Conservation (phyloP, 768 basidiomycete genomes). For the Mycena pura region DNA sequence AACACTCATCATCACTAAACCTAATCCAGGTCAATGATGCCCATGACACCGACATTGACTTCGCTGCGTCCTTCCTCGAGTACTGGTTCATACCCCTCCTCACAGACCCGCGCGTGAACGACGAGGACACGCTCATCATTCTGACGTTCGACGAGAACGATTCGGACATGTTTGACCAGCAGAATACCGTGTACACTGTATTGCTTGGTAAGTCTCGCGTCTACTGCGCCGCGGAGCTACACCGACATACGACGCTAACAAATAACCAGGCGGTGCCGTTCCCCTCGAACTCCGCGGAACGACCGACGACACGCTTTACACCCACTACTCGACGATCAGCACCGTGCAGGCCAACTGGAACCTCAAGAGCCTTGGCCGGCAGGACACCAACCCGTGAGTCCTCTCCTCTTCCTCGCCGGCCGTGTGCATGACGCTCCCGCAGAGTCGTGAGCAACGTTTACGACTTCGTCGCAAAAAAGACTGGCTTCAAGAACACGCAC, state of each 20-base stretch:
- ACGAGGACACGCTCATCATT: constrained; percentile 58
- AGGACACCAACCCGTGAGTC: constrained; percentile 55
- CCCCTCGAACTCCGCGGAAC: constrained; percentile 50
- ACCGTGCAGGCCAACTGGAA: constrained; percentile 69
- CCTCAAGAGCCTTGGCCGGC: constrained; percentile 64
- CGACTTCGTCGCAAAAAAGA: constrained; percentile 52
- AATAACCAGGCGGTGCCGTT: constrained; percentile 38
- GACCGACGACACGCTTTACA: constrained; percentile 61
- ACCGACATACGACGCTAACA: neutral
- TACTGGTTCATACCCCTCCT: constrained; percentile 62
- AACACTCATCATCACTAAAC: neutral
- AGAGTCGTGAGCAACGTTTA: constrained; percentile 49
- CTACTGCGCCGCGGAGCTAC: too few species aligned
- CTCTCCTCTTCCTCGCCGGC: neutral
- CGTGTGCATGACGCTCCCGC: too few species aligned
- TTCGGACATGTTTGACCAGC: constrained; percentile 40
- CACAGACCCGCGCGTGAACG: constrained; percentile 58
- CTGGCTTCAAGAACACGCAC: constrained; percentile 47
- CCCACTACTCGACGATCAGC: constrained; percentile 63
- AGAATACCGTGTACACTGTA: constrained; percentile 55
- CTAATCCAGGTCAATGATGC: constrained; percentile 49
- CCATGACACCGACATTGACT: constrained; percentile 64
- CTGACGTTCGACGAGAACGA: constrained; percentile 70
- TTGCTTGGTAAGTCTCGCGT: constrained; percentile 38
- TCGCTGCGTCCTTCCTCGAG: constrained; percentile 50